Evolutionary conservation across 768 basidiomycete genomes (phyloP).

Genomic region (Tricholomella constricta): DNA sequence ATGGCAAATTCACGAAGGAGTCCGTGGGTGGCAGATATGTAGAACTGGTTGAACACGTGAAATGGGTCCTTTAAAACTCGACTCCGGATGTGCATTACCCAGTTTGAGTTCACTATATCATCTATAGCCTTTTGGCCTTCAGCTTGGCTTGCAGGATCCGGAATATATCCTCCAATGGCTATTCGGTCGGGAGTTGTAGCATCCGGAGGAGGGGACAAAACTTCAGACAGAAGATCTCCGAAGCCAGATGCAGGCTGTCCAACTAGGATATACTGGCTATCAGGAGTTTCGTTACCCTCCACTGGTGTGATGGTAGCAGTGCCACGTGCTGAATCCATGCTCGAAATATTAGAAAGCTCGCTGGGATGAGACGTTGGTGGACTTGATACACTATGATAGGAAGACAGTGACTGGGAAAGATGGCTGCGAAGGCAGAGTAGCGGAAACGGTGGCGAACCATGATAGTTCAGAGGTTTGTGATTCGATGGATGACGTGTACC

Average conservation of each 20-base stretch:
- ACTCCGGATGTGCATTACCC: background rate
- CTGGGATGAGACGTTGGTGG: too few relatives aligned
- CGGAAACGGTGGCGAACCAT: background rate
- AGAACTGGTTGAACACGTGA: conserved; percentile 29
- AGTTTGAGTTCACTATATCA: background rate
- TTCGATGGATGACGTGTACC: background rate
- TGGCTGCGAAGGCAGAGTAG: background rate
- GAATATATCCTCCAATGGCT: background rate
- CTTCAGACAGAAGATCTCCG: background rate
- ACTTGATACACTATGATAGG: too few relatives aligned
- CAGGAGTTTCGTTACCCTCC: too few relatives aligned
- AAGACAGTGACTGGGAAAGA: background rate
- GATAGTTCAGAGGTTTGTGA: background rate
- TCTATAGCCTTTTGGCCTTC: background rate
- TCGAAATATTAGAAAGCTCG: too few relatives aligned
- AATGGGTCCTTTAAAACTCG: conserved; percentile 24
- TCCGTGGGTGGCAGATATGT: too few relatives aligned
- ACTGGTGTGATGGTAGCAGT: too few relatives aligned
- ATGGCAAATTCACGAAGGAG: too few relatives aligned
- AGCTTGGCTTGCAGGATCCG: background rate
- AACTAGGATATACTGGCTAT: too few relatives aligned
- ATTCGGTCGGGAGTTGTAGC: background rate
- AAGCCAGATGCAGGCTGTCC: too few relatives aligned
- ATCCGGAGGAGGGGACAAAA: background rate
- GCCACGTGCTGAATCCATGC: too few relatives aligned